Conservation (phyloP, 1,284 basidiomycete genomes). For the Crucibulum cyathiforme region DNA sequence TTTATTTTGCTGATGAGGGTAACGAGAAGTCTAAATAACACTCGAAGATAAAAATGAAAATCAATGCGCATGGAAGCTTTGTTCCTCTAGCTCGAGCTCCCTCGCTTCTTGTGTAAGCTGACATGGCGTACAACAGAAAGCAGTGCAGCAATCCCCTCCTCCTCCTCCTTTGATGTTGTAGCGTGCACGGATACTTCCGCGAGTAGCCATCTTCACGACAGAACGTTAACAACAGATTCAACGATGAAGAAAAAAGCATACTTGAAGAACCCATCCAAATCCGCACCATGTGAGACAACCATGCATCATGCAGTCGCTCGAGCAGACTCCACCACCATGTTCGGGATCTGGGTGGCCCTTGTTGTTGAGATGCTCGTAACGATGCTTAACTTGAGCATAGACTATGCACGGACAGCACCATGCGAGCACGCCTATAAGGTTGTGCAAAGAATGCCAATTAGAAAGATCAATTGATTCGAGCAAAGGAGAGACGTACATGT, state of each 20-base stretch:
- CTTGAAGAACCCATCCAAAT: constrained; percentile 25
- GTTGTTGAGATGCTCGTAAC: constrained; percentile 6
- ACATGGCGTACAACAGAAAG: constrained; percentile 54
- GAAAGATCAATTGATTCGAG: background rate
- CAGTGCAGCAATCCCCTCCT: constrained; percentile 45
- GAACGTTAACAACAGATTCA: no score
- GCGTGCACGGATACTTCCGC: constrained; percentile 45
- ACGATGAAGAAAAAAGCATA: constrained; percentile 5
- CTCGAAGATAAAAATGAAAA: no score
- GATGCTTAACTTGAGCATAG: constrained; percentile 6
- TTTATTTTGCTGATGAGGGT: no score
- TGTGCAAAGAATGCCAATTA: background rate
- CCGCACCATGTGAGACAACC: background rate
- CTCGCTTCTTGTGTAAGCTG: constrained; percentile 53
- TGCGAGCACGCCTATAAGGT: constrained; percentile 1
- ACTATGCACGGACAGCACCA: constrained; percentile 13
- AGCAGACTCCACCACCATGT: constrained; percentile 2
- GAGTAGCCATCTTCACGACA: constrained; percentile 42
- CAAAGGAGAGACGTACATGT: constrained; percentile 41
- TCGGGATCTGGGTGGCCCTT: constrained; percentile 5
- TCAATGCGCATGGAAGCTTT: constrained; percentile 27
- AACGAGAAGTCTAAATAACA: no score
- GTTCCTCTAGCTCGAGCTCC: constrained; percentile 57
- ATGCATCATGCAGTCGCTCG: constrained; percentile 5
- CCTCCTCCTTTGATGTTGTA: constrained; percentile 51